Evolutionary conservation across 2,329 filamentous ascomycete genomes (phyloP), one percentile per base, ranked within the genome.

Genomic region (Colletotrichum sp.): DNA sequence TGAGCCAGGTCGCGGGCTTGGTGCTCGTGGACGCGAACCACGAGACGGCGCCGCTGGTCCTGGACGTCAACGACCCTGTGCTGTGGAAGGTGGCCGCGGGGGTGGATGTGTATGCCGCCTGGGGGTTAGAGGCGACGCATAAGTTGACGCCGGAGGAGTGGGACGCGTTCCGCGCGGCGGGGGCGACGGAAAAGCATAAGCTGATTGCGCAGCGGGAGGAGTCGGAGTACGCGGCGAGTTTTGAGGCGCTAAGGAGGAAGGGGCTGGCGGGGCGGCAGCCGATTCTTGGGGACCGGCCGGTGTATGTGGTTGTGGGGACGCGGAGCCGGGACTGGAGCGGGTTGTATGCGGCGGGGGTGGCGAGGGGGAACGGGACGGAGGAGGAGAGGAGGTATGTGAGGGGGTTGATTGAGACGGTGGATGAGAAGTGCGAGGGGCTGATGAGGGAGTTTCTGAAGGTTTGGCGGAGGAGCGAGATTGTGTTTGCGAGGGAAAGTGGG

Each of bases 21-120:
- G 71, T 73, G 8, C 34, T 73, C 16, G 71, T 64, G 15, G 64
- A 73, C 65, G 71, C 64, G 15, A 73, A 73, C 36, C 71, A 73
- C 13, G 64, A 73, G 36, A 68, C 64, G 7, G 21, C 36, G 1
- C 71, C 71, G 16, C 52, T 73, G 28, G 64, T 63, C 1, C 9
- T 68, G 34, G 24, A 73, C 21, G 71, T 73, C 7, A 73, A 73
- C 12, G 71, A 73, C 7, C 71, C 57, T 2, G 38, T 55, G 5
- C 71, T 73, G 10, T 73, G 71, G 71, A 32, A 8, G 3, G 28
- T 73, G 6, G 71, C 71, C 21, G 57, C 55, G 3, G 71, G 64
- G 3, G 64, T 73, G 5, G 30, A 73, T 12, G n/a, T 24, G 13
- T 73, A 68, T 18, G n/a, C 55, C 6, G 64, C 64, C 36, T 73